Evolutionary conservation across 1,139 yeast genomes (phyloP), one percentile per base, ranked within the genome.

Genomic region (Debaryomyces subglobosus): DNA sequence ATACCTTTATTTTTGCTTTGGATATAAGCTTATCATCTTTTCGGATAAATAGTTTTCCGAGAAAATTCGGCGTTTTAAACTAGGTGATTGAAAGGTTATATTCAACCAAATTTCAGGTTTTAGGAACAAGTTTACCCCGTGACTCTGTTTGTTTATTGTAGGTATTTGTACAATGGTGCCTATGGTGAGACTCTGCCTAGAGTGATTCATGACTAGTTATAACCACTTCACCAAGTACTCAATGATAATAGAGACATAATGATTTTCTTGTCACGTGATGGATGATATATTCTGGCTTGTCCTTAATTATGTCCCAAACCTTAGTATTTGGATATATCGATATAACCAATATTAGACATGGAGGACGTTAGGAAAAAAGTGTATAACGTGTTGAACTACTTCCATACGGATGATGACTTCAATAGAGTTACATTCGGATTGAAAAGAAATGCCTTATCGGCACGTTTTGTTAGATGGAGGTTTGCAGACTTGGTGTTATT

Each of bases 371-470:
- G 24, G 32, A 44, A 41, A 18, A 23, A 29, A 4, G 33, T 43
- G 21, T 44, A 24, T 23, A 42, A 34, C 12, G 45, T 57, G 5
- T 50, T 59, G 29, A 58, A 59, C 47, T 60, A 57, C 45, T 59
- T 61, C 49, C 65, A 60, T 38, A 56, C 55, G 37, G 63, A 60
- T 41, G 64, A 62, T 20, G 43, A 46, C 4, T 54, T 77, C 50
- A 79, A 81, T 56, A 65, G 89, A 49, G 69, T 77, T 23, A 74
- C 81, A 1, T 63, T 84, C n/a, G 86, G 87, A 0, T 51, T 81
- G 6, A 65, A 68, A 20, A 58, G 63, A 39, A 54, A 71, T 30
- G 62, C 72, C 12, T 55, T 63, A 37, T 67, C 68, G 57, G 56
- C 64, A 1, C 33, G 54, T 4, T 45, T 79, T 5, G 65, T 74